Evolutionary conservation across 139 green algal species (phyloP), one percentile per base, ranked within the genome.

Genomic region (Zygnema cylindricum): DNA sequence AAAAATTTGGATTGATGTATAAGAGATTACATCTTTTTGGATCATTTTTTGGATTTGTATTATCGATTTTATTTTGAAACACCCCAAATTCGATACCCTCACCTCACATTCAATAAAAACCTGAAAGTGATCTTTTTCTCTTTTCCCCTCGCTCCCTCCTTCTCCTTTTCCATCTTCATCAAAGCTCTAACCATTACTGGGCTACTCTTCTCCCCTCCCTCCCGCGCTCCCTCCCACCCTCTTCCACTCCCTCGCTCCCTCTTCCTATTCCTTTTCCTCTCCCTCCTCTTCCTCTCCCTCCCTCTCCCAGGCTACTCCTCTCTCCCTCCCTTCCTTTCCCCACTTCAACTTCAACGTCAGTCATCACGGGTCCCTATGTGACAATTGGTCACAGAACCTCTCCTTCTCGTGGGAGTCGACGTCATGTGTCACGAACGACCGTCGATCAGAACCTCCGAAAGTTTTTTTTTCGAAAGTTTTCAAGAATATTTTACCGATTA

Each of bases 261-360:
- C 63, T 30, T 78, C 43, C 85, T 3, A 3, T 33, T 0, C 38
- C 40, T 41, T 41, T 1, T 23, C 77, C 33, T 16, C 32, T 21
- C 22, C 0, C 33, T 76, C 33, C 33, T 38, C 81, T 41, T 32
- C 36, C 81, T 23, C 1, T 71, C 25, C 38, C 32, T 85, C n/a
- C 2, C 11, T 33, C 11, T 30, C 49, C 1, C 82, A 86, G 79
- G 35, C 85, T 16, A 84, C 49, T 73, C 25, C 25, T 23, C 1
- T 35, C 32, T 30, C 55, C 0, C 23, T 79, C 33, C 7, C 32
- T 16, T 3, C 0, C 22, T 76, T 89, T 43, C 95, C 93, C 36
- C 97, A 97, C 90, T 96, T 96, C 91, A 98, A 98, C 79, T 98
- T 95, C 90, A 98, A 97, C 77, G 94, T 96, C 2, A 95, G 93